Evolutionary conservation across 1,284 basidiomycete species (phyloP).

Genomic region (Leccinum fuscescens): DNA sequence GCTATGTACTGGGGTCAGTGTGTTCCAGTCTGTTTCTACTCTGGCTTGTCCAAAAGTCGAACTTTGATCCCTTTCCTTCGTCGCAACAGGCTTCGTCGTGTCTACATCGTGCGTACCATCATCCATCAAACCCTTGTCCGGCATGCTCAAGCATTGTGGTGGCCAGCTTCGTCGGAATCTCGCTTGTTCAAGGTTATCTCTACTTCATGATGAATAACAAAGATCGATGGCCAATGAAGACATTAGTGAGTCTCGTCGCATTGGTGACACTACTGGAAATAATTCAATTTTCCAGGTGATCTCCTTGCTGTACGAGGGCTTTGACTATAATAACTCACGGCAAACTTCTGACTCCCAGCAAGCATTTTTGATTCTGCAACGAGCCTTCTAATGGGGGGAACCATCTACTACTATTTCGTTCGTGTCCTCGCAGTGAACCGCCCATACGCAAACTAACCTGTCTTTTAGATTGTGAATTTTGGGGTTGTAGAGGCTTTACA

Average conservation of each 20-base stretch:
- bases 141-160: neutral
- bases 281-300: slow-evolving; percentile 10
- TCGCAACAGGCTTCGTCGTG: slow-evolving; percentile 18
- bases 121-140: neutral
- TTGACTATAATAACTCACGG: neutral
- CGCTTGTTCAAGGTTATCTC: slow-evolving; percentile 24
- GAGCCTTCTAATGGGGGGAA: slow-evolving; percentile 20
- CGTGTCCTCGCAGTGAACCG: slow-evolving; percentile 1
- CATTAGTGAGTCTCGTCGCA: slow-evolving; percentile 11
- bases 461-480: slow-evolving; percentile 17
- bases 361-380: slow-evolving; percentile 21
- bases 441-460: neutral
- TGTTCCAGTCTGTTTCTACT: neutral
- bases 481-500: slow-evolving; percentile 8
- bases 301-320: slow-evolving; percentile 16
- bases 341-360: slow-evolving; percentile 5
- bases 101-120: slow-evolving; percentile 18
- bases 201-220: slow-evolving; percentile 20
- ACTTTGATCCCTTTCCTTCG: neutral
- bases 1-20: slow-evolving; percentile 24
- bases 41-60: neutral
- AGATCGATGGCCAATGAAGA: slow-evolving; percentile 16
- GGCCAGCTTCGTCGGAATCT: slow-evolving; percentile 22
- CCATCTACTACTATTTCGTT: slow-evolving; percentile 22
- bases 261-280: no score